Evolutionary conservation across 805 yeast genomes (phyloP).

Genomic region (Saccharomyces mikatae): DNA sequence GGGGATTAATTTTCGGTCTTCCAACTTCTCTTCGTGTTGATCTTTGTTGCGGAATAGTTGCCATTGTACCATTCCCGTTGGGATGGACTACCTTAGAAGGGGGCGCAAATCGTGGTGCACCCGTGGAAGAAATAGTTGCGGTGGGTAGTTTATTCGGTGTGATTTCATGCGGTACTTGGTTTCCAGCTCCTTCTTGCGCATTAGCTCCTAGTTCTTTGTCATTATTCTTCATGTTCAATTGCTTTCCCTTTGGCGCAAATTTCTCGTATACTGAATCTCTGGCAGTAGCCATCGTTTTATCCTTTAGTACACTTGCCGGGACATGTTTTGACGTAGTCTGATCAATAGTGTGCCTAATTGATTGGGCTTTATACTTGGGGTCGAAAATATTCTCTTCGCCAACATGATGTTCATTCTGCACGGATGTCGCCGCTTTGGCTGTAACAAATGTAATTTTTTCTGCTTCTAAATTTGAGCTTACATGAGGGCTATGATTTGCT

Average conservation of each 20-base stretch:
- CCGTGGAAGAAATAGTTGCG: neutral
- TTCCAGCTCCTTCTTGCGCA: neutral
- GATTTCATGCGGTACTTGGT: neutral
- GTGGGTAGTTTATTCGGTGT: neutral
- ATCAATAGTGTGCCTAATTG: slow-evolving; percentile 53
- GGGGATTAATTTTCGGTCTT: slow-evolving; percentile 25
- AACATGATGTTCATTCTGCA: slow-evolving; percentile 39
- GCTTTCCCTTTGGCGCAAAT: slow-evolving; percentile 30
- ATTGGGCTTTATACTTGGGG: slow-evolving; percentile 50
- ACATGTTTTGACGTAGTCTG: slow-evolving; percentile 62
- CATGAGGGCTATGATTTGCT: neutral
- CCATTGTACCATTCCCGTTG: slow-evolving; percentile 7
- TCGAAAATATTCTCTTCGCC: slow-evolving; percentile 40
- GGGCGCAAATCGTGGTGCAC: slow-evolving; percentile 19
- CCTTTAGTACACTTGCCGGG: slow-evolving; percentile 19
- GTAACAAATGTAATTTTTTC: slow-evolving; percentile 43
- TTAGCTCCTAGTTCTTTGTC: neutral
- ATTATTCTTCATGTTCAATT: slow-evolving; percentile 3
- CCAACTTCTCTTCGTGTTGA: slow-evolving; percentile 25
- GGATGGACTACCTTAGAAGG: slow-evolving; percentile 23
- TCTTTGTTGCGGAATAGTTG: slow-evolving; percentile 3
- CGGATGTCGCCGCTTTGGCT: slow-evolving; percentile 54
- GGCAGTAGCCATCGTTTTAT: slow-evolving; percentile 15
- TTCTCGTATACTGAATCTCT: slow-evolving; percentile 21
- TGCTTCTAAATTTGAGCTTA: neutral